phyloP scores from a whole-genome alignment of 1,139 yeast genomes.

The Geotrichum fermentans region DNA sequence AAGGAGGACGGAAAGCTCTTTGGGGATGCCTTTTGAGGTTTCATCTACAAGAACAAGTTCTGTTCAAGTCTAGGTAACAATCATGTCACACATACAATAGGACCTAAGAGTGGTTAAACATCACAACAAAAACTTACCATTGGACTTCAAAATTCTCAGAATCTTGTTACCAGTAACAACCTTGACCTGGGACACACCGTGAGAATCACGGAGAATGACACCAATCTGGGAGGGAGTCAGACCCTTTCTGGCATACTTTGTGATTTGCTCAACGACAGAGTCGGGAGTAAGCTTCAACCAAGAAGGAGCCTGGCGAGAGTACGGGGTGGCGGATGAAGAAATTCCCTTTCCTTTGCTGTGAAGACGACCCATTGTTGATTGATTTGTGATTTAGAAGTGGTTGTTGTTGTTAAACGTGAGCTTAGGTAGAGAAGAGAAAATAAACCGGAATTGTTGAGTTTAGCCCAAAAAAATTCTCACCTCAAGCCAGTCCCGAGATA shows the following conservation, averaged over 20 bases:
- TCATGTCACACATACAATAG: slow-evolving; percentile 16
- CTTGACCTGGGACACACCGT: slow-evolving; percentile 97
- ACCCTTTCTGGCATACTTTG: slow-evolving; percentile 99
- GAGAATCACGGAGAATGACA: slow-evolving; percentile 99
- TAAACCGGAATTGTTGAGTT: too few species aligned
- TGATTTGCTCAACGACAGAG: slow-evolving; percentile 94
- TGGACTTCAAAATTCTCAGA: slow-evolving; percentile 96
- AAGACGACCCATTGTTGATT: slow-evolving; percentile 54
- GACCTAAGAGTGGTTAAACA: slow-evolving; percentile 7
- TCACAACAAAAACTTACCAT: slow-evolving; percentile 54
- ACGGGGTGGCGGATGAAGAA: slow-evolving; percentile 98
- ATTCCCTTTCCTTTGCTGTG: slow-evolving; percentile 93
- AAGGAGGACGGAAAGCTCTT: not conserved
- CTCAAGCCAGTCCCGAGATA: too few species aligned
- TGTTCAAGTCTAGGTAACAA: slow-evolving; percentile 7
- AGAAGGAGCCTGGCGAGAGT: slow-evolving; percentile 97
- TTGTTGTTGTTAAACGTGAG: slow-evolving; percentile 1
- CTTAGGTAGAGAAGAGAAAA: too few species aligned
- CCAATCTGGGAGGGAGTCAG: slow-evolving; percentile 99
- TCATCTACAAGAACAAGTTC: slow-evolving; percentile 9
- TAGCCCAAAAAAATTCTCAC: not conserved
- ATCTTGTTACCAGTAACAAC: slow-evolving; percentile 98
- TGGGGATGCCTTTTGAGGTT: not conserved
- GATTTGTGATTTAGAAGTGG: too few species aligned
- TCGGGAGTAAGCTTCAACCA: slow-evolving; percentile 98